These are phyloP conservation scores for Diutina mesorugosa DNA, from an alignment of 1,139 yeast genomes.

Conservation along the genomic window DNA sequence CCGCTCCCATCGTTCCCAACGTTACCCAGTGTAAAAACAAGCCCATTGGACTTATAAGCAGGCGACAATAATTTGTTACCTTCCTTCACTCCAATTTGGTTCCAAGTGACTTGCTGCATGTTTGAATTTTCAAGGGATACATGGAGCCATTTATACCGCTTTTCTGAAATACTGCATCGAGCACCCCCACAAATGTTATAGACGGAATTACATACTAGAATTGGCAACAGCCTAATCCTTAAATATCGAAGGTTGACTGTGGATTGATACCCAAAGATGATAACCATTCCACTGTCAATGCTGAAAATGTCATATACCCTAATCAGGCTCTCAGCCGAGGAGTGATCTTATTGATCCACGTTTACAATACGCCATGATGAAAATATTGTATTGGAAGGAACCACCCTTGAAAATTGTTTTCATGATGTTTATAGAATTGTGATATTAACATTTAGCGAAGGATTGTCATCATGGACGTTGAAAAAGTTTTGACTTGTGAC, in stretches of 20 bases:
- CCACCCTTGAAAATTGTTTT: no score
- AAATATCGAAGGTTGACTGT: no score
- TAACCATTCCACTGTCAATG: no score
- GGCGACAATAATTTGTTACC: neutral
- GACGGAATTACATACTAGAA: neutral
- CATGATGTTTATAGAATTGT: no score
- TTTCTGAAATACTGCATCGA: neutral
- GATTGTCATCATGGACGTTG: neutral
- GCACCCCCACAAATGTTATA: neutral
- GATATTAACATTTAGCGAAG: no score
- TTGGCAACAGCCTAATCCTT: neutral
- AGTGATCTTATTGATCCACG: no score
- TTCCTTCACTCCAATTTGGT: neutral
- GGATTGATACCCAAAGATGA: no score
- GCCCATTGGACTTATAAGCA: constrained; percentile 1
- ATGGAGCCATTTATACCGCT: neutral
- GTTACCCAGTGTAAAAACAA: neutral
- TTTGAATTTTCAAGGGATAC: neutral
- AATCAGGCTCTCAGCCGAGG: no score
- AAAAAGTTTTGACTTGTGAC: neutral
- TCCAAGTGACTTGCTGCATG: neutral
- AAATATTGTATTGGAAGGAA: no score
- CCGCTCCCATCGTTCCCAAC: neutral
- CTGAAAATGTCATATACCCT: no score
- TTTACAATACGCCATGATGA: no score